Evolutionary conservation across 2,329 filamentous ascomycete genomes (phyloP).

Genomic region (Trichoderma pleuroti): DNA sequence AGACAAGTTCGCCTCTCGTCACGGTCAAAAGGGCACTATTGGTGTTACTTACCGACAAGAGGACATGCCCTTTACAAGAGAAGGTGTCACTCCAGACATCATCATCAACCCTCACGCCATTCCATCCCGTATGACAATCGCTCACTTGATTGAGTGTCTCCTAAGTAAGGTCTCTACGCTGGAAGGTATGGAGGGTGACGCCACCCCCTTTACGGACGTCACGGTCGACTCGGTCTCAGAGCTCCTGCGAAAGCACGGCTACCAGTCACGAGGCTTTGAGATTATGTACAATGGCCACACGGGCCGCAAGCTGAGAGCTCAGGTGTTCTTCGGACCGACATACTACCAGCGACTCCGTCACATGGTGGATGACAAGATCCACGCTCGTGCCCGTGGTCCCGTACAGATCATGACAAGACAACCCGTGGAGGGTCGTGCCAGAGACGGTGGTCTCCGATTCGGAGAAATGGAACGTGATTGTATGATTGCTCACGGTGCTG

Average conservation of each 20-base stretch:
- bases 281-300: constrained; percentile 99
- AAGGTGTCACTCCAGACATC: constrained; percentile 88
- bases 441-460: constrained; percentile 97
- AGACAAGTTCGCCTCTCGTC: constrained; percentile 98
- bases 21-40: constrained; percentile 98
- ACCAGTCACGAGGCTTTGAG: constrained; percentile 95
- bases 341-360: constrained; percentile 98
- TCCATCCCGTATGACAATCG: constrained; percentile 99
- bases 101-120: constrained; percentile 99
- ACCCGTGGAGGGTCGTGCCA: constrained; percentile 94
- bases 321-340: constrained; percentile 95
- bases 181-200: constrained; percentile 92
- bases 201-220: constrained; percentile 95
- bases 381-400: constrained; percentile 94
- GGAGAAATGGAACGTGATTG: constrained; percentile 99
- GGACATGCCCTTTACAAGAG: constrained; percentile 95
- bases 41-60: constrained; percentile 97
- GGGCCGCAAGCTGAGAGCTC: constrained; percentile 84
- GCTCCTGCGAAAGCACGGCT: constrained; percentile 82
- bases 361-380: constrained; percentile 99
- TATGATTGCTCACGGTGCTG: constrained; percentile 99
- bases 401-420: constrained; percentile 97
- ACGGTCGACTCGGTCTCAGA: constrained; percentile 91
- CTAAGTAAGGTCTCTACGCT: constrained; percentile 93
- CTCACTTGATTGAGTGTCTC: constrained; percentile 98